Percentiles rank a stretch among this genome's conserved stretches.
phyloP scores from a whole-genome alignment of 805 yeast genomes.

The Ogataea haglerorum region DNA sequence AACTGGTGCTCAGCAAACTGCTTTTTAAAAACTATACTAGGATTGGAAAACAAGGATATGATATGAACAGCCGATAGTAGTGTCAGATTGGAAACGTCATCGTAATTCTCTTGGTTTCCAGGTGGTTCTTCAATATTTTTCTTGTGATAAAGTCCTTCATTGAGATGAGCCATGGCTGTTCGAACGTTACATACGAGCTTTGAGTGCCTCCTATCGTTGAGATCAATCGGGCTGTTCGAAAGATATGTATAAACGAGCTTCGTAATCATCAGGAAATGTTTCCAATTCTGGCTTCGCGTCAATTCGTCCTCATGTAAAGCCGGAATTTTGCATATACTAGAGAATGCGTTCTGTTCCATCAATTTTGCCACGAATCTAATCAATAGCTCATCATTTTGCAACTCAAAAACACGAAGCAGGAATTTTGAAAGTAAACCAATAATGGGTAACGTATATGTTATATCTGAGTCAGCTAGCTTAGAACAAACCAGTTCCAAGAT shows the following conservation, averaged over 20 bases:
- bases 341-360: constrained; percentile 28
- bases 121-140: no score
- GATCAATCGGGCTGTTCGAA: no score
- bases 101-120: constrained; percentile 7
- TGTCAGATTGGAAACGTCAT: constrained; percentile 34
- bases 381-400: constrained; percentile 37
- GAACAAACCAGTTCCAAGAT: not conserved
- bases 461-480: constrained; percentile 20
- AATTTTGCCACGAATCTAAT: constrained; percentile 45
- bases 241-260: no score
- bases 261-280: no score
- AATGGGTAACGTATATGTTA: constrained; percentile 34
- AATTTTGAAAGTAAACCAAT: constrained; percentile 45
- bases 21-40: constrained; percentile 60
- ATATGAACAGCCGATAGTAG: not conserved
- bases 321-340: no score
- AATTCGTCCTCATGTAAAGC: no score
- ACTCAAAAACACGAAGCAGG: constrained; percentile 40
- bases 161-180: no score
- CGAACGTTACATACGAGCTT: no score
- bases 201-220: no score
- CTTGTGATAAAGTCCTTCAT: no score
- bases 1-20: constrained; percentile 60
- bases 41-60: constrained; percentile 44
- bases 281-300: no score